Evolutionary conservation across 2,329 filamentous ascomycete species (phyloP).

Genomic region (Hyphodiscus sp.): DNA sequence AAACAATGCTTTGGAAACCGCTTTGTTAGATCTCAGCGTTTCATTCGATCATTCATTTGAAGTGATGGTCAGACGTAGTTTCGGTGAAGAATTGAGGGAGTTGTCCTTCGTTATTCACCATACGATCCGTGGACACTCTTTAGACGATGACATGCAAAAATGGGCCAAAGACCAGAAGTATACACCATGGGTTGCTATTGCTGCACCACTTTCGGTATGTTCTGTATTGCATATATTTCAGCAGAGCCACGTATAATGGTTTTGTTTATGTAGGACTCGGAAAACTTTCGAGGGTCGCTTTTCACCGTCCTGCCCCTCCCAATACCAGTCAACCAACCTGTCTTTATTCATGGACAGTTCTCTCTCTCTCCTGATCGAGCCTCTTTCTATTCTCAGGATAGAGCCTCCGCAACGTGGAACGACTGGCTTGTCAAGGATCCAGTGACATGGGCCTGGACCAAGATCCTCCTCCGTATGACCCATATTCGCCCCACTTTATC

Average conservation of each 20-base stretch:
- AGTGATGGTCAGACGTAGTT: conserved; percentile 5
- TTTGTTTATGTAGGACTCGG: not conserved
- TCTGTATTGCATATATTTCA: not conserved
- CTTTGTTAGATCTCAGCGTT: conserved; percentile 3
- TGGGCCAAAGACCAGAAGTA: conserved; percentile 28
- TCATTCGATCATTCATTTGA: conserved; percentile 19
- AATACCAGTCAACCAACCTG: conserved; percentile 28
- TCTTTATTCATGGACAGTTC: conserved; percentile 32
- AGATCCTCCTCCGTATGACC: conserved; percentile 13
- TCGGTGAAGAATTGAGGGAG: not conserved
- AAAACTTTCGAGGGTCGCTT: conserved; percentile 20
- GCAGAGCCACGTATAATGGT: not conserved
- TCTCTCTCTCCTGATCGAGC: conserved; percentile 30
- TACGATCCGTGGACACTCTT: conserved; percentile 17
- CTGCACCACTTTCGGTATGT: conserved; percentile 23
- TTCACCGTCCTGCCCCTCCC: conserved; percentile 31
- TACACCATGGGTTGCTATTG: conserved; percentile 32
- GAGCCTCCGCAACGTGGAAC: conserved; percentile 27
- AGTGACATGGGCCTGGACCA: conserved; percentile 25
- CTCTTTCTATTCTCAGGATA: conserved; percentile 24
- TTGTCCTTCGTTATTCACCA: conserved; percentile 28
- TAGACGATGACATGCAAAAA: conserved; percentile 16
- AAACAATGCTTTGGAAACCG: conserved; percentile 13
- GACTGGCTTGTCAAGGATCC: conserved; percentile 22
- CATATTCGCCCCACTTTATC: conserved; percentile 2